Evolutionary conservation across 768 basidiomycete species (phyloP), one percentile per base, ranked within the genome.

Genomic region (Boletus sp.): DNA sequence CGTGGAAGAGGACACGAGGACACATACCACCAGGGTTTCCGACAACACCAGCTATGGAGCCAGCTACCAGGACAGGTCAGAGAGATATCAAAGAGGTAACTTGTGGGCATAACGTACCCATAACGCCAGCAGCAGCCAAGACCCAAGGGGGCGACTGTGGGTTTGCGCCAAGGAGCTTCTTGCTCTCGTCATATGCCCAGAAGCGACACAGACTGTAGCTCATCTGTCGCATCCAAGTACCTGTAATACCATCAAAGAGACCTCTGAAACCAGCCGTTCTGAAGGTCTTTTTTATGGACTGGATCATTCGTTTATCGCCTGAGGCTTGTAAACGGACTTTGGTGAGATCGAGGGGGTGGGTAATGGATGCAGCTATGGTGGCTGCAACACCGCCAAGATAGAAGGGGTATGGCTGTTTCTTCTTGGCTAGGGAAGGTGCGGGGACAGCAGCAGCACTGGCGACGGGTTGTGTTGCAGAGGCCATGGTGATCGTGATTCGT

Each of bases 221-320:
- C 91, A 94, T 92, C 74, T 96, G 93, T 30, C 93, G 83, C 73
- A 96, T 74, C 84, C 91, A 88, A 29, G 93, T 96, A 32, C 92
- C 93, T 3, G 87, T 78, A 57, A 94, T 91, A 17, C 93, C 93
- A 67, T 94, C 93, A 66, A 84, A 92, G 47, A 94, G 78, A 3
- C 93, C 93, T 62, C 64, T 60, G 62, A 64, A 61, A 80, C 92
- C 92, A 47, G 89, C 90, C 7, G 87, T 90, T 67, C 81, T 77
- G 54, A 92, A 78, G 0, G 93, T 95, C 80, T 94, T 94, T 71
- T 80, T 78, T 7, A 96, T 79, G 59, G 87, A 90, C 68, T 84
- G 76, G 69, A 94, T 76, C 93, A 96, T 94, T 53, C 89, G 82
- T 73, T 92, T 94, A 76, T 95, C 93, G 41, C 92, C 93, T 1